Evolutionary conservation across 2,329 filamentous ascomycete species (phyloP), one percentile per base, ranked within the genome.

Genomic region (Diaporthe aspalathi): DNA sequence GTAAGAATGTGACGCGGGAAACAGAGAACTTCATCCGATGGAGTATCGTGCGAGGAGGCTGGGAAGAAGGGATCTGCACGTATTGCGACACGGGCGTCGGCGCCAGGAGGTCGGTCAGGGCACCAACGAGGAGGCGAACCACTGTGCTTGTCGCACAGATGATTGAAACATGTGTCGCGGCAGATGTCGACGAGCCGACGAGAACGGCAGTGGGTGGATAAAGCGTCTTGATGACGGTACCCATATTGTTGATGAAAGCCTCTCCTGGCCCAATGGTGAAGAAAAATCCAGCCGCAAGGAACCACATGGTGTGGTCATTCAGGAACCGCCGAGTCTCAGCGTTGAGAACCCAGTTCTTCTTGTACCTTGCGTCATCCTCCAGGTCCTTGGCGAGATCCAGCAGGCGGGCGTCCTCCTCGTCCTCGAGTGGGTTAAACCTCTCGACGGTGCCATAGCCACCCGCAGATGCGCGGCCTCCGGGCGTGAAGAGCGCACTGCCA

Each of bases 241-340:
- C 96, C 12, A 99, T 85, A 77, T 98, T 99, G 83, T 98, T 99
- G 83, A 98, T 94, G 80, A 98, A 99, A 14, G 95, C 93, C 82
- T 99, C 96, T n/a, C 95, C 95, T 0, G 96, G 95, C 0, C 96
- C 96, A 68, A 95, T 93, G 76, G 97, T 93, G 74, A 98, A 88
- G 81, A 98, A 94, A 82, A 99, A 98, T 24, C 94, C 95, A 0
- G 91, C 84, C 0, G 95, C 94, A 75, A 99, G 92, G 79, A 91
- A 93, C 95, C 95, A 99, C 95, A 98, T 98, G 16, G 94, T 98
- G 72, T 89, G 91, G 76, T 99, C 96, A 29, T 89, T 87, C 12
- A 99, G 86, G 80, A 98, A 99, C 4, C 90, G 87, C 16, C 91
- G 87, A 0, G 96, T 98, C 80, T 98, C 95, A 54, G 93, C 94